Evolutionary conservation across 345 rosid genomes (phyloP).

Genomic region (Populus euphratica): DNA sequence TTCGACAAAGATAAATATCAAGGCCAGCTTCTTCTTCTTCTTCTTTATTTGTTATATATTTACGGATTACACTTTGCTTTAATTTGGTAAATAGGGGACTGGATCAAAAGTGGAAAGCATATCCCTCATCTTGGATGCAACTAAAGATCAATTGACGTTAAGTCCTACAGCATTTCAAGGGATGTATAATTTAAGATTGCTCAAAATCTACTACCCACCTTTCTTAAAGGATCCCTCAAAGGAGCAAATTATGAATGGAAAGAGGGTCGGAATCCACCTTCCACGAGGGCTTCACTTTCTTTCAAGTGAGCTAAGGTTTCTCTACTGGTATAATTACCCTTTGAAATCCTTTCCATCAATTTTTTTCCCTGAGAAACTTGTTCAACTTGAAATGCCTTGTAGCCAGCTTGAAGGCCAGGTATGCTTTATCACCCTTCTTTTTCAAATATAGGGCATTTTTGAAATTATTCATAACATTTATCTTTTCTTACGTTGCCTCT

Average conservation of each 20-base stretch:
- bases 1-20: too few relatives aligned
- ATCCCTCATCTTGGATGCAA: neutral
- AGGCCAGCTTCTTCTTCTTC: too few relatives aligned
- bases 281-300: neutral
- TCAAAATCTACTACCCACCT: neutral
- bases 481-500: neutral
- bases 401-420: neutral
- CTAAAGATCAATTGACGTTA: neutral
- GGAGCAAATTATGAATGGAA: too few relatives aligned
- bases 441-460: neutral
- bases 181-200: neutral
- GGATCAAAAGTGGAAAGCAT: neutral
- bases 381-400: neutral
- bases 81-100: neutral
- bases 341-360: neutral
- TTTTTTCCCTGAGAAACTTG: constrained; percentile 2
- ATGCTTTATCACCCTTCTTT: neutral
- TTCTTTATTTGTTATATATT: too few relatives aligned
- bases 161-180: neutral
- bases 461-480: too few relatives aligned
- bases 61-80: too few relatives aligned
- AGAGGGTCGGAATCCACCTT: neutral
- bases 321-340: constrained; percentile 5
- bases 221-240: too few relatives aligned
- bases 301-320: neutral